These are phyloP conservation scores for Ophiostoma montium DNA, from an alignment of 2,329 filamentous ascomycete species.

Conservation along the genomic window DNA sequence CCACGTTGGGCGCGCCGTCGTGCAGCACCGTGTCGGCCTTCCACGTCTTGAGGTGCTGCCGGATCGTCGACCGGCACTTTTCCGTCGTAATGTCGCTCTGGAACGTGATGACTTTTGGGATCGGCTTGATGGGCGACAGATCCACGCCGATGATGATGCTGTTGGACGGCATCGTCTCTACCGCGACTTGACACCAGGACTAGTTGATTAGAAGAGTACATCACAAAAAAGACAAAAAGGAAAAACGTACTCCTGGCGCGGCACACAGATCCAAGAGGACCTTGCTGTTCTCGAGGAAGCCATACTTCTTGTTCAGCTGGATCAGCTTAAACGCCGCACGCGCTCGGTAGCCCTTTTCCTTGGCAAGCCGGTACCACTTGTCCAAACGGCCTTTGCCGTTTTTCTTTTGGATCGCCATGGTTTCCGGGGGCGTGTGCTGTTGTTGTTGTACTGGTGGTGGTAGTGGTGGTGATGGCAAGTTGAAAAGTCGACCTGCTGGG, in stretches of 20 bases:
- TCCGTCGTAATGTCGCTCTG: constrained; percentile 97
- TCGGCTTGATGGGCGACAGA: constrained; percentile 87
- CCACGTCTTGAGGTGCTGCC: constrained; percentile 84
- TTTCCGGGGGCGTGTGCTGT: not conserved
- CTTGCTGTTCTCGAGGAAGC: constrained; percentile 92
- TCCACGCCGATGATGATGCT: constrained; percentile 92
- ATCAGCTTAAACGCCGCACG: constrained; percentile 96
- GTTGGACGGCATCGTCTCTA: constrained; percentile 83
- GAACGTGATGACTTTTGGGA: constrained; percentile 86
- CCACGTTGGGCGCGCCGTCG: constrained; percentile 94
- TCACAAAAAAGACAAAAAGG: not conserved
- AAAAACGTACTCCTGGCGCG: constrained; percentile 62
- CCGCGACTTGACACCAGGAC: constrained; percentile 94
- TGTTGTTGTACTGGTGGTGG: not conserved
- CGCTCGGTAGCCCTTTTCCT: constrained; percentile 94
- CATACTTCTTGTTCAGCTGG: constrained; percentile 98
- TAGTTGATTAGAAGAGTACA: constrained; percentile 21
- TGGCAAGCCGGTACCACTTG: constrained; percentile 97
- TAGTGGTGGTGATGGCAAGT: not conserved
- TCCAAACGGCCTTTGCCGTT: constrained; percentile 96
- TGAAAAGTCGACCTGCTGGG: not conserved
- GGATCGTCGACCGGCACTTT: constrained; percentile 81
- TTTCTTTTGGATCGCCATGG: constrained; percentile 65
- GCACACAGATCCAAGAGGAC: constrained; percentile 95
- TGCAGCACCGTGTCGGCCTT: constrained; percentile 93